Evolutionary conservation across 495 filamentous ascomycete species (phyloP).

Genomic region (Aspergillus bridgeri): DNA sequence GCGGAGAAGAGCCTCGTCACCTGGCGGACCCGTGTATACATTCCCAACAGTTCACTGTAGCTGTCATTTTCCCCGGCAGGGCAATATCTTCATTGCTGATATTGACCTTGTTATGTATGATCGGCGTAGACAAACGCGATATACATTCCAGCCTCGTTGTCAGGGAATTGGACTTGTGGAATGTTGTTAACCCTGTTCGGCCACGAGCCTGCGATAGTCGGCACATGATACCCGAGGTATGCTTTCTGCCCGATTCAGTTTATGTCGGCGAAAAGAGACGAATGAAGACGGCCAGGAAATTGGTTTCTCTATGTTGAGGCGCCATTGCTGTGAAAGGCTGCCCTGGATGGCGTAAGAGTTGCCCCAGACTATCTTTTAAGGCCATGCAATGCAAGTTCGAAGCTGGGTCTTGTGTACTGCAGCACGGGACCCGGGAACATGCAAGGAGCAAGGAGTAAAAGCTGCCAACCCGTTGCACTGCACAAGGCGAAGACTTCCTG

Average conservation of each 20-base stretch:
- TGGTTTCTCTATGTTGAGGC: too few relatives aligned
- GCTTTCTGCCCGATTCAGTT: neutral
- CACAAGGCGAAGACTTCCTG: neutral
- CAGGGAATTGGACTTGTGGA: neutral
- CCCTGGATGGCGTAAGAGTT: too few relatives aligned
- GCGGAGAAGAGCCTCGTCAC: neutral
- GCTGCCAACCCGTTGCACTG: too few relatives aligned
- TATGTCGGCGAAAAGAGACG: too few relatives aligned
- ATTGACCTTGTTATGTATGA: neutral
- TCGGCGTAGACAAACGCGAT: neutral
- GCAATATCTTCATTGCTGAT: neutral
- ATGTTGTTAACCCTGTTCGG: neutral
- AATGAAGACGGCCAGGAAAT: too few relatives aligned
- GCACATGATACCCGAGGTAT: neutral
- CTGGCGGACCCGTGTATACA: neutral
- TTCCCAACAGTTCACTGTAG: neutral
- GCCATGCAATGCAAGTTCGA: neutral
- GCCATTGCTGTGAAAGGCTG: too few relatives aligned
- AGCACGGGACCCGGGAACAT: neutral
- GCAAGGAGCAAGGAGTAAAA: neutral
- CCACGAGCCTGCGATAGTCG: neutral
- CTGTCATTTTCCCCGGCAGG: neutral
- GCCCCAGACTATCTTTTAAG: too few relatives aligned
- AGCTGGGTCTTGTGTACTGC: neutral
- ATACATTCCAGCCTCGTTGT: neutral